phyloP scores from a whole-genome alignment of 768 basidiomycete species.

The Mycena metata region DNA sequence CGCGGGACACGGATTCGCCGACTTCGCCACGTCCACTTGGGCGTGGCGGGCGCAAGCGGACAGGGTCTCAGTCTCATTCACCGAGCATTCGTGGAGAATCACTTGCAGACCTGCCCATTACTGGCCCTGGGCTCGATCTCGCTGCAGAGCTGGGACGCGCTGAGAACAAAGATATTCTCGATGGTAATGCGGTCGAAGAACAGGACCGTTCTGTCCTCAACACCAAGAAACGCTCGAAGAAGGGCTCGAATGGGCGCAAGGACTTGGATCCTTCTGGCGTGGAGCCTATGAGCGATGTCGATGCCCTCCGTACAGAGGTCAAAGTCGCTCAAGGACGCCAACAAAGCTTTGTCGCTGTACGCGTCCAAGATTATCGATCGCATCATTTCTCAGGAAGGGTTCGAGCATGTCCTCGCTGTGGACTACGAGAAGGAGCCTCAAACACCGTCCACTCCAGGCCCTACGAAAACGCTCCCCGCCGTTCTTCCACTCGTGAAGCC shows the following conservation, averaged over 20 bases:
- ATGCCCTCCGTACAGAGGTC: constrained; percentile 86
- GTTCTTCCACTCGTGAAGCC: constrained; percentile 54
- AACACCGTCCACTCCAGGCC: constrained; percentile 59
- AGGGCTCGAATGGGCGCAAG: constrained; percentile 57
- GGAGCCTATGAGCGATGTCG: constrained; percentile 72
- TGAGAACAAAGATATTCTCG: constrained; percentile 86
- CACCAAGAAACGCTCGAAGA: constrained; percentile 66
- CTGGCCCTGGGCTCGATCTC: constrained; percentile 90
- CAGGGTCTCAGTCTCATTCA: constrained; percentile 64
- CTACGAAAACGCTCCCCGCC: constrained; percentile 46
- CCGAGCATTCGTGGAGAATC: constrained; percentile 75
- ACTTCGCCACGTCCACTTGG: constrained; percentile 56
- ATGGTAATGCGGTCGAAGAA: constrained; percentile 66
- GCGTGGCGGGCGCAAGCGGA: constrained; percentile 64
- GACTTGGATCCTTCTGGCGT: constrained; percentile 51
- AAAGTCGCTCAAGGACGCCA: constrained; percentile 95
- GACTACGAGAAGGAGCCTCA: constrained; percentile 81
- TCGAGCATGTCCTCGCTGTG: constrained; percentile 95
- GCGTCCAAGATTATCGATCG: constrained; percentile 98
- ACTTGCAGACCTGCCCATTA: constrained; percentile 88
- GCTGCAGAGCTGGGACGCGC: constrained; percentile 94
- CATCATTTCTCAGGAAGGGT: constrained; percentile 95
- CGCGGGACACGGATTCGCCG: constrained; percentile 52
- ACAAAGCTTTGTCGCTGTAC: constrained; percentile 95
- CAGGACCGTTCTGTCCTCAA: constrained; percentile 60